A percentile compares a stretch with the other conserved stretches of the same genome.
phyloP scores from a whole-genome alignment of 331 rosid genomes.

The Quercus lobata region DNA sequence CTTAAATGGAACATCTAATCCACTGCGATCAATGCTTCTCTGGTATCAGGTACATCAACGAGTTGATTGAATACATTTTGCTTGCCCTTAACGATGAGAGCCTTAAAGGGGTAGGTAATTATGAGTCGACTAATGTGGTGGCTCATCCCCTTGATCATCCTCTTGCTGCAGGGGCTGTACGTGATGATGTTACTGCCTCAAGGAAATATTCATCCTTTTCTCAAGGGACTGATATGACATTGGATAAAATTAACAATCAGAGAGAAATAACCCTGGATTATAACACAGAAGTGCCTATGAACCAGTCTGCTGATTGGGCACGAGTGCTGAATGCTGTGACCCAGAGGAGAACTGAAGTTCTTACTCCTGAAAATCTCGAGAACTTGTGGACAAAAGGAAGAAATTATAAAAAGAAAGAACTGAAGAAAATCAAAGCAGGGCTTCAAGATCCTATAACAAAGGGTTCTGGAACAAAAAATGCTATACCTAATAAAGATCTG shows the following conservation, averaged over 20 bases:
- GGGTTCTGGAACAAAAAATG: constrained; percentile 30
- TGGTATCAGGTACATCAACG: constrained; percentile 74
- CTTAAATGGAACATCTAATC: background rate
- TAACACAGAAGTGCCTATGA: constrained; percentile 44
- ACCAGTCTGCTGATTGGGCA: constrained; percentile 78
- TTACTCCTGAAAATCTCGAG: constrained; percentile 95
- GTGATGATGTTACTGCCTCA: constrained; percentile 36
- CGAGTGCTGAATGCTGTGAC: constrained; percentile 73
- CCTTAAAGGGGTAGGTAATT: constrained; percentile 25
- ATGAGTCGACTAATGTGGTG: constrained; percentile 32
- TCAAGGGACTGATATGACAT: constrained; percentile 35
- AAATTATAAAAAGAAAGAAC: constrained; percentile 79
- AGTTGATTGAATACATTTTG: constrained; percentile 71
- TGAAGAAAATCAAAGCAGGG: constrained; percentile 42
- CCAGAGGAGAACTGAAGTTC: constrained; percentile 94
- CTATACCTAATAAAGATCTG: constrained; percentile 22
- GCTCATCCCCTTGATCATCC: constrained; percentile 33
- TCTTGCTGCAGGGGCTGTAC: constrained; percentile 24
- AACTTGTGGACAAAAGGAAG: constrained; percentile 99
- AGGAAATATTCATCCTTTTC: constrained; percentile 37
- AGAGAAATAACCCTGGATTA: constrained; percentile 27
- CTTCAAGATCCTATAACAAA: constrained; percentile 43
- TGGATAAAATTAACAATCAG: constrained; percentile 36
- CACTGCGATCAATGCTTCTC: background rate
- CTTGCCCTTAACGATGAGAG: constrained; percentile 51